Conservation (phyloP, 2,329 filamentous ascomycete genomes). For the Coleophoma cylindrospora region DNA sequence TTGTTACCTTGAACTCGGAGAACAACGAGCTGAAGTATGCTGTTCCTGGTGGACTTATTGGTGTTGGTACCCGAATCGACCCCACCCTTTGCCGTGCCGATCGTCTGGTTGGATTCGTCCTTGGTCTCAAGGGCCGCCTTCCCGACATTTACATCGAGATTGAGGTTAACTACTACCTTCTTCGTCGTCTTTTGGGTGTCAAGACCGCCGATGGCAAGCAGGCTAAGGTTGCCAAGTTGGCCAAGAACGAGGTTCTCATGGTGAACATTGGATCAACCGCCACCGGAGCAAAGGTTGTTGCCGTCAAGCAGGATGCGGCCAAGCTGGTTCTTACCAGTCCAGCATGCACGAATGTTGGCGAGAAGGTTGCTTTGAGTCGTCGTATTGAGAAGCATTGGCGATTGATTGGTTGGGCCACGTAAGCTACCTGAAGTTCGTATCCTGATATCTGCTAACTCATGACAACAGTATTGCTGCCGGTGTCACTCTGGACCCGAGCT, state of each 20-base stretch:
- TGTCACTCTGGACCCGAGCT: constrained; percentile 26
- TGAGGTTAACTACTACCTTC: constrained; percentile 98
- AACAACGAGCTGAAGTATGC: constrained; percentile 98
- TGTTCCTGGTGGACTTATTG: constrained; percentile 94
- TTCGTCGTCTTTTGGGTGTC: constrained; percentile 90
- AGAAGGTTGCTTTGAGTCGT: constrained; percentile 94
- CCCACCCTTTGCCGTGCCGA: constrained; percentile 97
- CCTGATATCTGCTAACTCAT: not conserved
- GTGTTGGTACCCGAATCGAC: constrained; percentile 96
- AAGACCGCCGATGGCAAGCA: constrained; percentile 98
- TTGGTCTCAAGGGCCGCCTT: constrained; percentile 88
- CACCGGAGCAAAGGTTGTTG: constrained; percentile 93
- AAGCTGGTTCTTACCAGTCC: constrained; percentile 90
- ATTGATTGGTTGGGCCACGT: constrained; percentile 85
- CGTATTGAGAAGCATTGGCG: constrained; percentile 99
- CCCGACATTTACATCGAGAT: constrained; percentile 98
- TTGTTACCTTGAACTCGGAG: constrained; percentile 94
- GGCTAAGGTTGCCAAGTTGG: constrained; percentile 96
- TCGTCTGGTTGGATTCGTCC: constrained; percentile 96
- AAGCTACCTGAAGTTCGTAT: constrained; percentile 28
- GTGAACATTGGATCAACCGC: constrained; percentile 98
- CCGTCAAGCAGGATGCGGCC: constrained; percentile 95
- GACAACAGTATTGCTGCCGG: constrained; percentile 20
- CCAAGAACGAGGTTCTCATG: constrained; percentile 99
- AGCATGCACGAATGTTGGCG: constrained; percentile 93